Evolutionary conservation across 257 asterid genomes (phyloP), one percentile per base, ranked within the genome.

Genomic region (Nemophila menziesii): DNA sequence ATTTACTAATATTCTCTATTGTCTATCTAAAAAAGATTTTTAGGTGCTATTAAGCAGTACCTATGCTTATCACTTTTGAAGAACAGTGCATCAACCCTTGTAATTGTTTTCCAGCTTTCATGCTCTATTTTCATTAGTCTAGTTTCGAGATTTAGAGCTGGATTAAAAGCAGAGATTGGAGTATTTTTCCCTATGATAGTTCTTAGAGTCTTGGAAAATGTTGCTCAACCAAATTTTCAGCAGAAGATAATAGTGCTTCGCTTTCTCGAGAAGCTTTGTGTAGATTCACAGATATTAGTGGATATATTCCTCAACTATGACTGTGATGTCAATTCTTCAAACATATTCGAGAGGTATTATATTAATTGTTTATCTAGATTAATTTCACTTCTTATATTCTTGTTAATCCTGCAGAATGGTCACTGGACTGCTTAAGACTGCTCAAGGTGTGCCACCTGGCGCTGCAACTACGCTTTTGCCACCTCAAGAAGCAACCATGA

Each of bases 151-250:
- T 82, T 82, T 73, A 79, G 94, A 75, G 92, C 89, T 57, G 94
- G 94, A 43, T 64, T 79, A 58, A 82, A 82, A 63, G 92, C 92
- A 60, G 94, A 82, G 68, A 79, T 51, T 57, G 98, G 98, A 48
- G 93, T 89, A 34, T 89, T 89, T 79, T 89, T 84, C 65, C 98
- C 98, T n/a, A 89, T 89, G 98, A 89, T 89, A 49, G 92, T 84
- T 54, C 92, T 84, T 22, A 79, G 98, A 61, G 92, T 89, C 40
- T 57, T 89, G 48, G 98, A 89, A 63, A 89, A 89, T 65, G 96
- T 89, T 43, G 60, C 86, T 46, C 98, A 89, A 48, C 96, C 98
- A 44, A 89, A 84, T 69, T 89, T 84, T 66, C 96, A 80, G 75
- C 98, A 89, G 46, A 89, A 89, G 85, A 78, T 89, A 95, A 78